Evolutionary conservation across 2,329 filamentous ascomycete species (phyloP).

Genomic region (Aulographum hederae): DNA sequence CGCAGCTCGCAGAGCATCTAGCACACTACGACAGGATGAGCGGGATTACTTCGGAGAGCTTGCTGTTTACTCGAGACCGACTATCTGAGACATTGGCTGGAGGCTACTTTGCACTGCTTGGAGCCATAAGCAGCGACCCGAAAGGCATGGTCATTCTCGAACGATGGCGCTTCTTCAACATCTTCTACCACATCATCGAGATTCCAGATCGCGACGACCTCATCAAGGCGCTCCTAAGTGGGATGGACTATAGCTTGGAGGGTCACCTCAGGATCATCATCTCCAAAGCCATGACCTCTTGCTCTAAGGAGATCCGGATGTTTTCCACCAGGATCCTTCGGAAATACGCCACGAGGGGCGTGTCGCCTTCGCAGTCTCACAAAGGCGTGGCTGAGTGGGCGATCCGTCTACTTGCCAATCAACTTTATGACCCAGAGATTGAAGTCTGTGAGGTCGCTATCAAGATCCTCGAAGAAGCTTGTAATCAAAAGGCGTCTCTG

Average conservation of each 20-base stretch:
- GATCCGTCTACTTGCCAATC: conserved; percentile 89
- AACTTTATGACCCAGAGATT: conserved; percentile 92
- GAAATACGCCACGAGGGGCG: conserved; percentile 55
- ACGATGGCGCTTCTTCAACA: conserved; percentile 95
- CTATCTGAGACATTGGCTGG: conserved; percentile 75
- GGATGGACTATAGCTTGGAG: conserved; percentile 73
- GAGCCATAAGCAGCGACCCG: conserved; percentile 63
- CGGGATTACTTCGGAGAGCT: conserved; percentile 55
- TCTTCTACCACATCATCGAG: conserved; percentile 98
- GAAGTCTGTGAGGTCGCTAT: conserved; percentile 93
- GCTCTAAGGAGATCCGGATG: conserved; percentile 79
- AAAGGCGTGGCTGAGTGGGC: conserved; percentile 71
- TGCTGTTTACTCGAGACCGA: conserved; percentile 74
- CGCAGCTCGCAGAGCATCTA: conserved; percentile 88
- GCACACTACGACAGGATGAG: conserved; percentile 83
- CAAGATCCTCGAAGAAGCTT: conserved; percentile 93
- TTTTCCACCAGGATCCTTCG: conserved; percentile 73
- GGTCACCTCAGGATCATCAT: conserved; percentile 84
- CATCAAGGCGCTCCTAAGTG: conserved; percentile 71
- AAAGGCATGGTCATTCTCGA: conserved; percentile 82
- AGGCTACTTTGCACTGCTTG: conserved; percentile 88
- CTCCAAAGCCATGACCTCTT: conserved; percentile 82
- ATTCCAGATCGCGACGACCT: conserved; percentile 79
- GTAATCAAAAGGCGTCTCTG: conserved; percentile 75
- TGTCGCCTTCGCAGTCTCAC: conserved; percentile 19